Conservation (phyloP, 169 alveolate genomes). For the Eimeria tenella region DNA sequence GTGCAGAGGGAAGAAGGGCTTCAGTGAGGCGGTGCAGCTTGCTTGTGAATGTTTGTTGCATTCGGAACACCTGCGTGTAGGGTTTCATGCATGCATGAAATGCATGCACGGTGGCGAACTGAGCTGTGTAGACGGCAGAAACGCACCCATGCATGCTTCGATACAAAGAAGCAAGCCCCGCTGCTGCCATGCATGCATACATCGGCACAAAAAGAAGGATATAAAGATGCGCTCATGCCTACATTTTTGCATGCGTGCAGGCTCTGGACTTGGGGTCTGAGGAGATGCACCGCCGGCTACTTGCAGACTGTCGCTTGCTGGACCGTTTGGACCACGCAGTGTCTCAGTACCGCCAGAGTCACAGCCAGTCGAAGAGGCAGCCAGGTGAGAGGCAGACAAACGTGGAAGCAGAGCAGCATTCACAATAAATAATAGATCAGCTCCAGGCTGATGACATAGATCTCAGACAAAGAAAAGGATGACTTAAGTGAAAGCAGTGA, state of each 20-base stretch:
- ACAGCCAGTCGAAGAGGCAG: slow-evolving; percentile 1
- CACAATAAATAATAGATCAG: too few relatives aligned
- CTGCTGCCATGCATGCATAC: neutral
- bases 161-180: neutral
- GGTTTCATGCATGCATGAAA: neutral
- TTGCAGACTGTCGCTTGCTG: slow-evolving; percentile 63
- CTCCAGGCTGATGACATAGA: too few relatives aligned
- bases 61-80: neutral
- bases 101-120: neutral
- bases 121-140: neutral
- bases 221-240: neutral
- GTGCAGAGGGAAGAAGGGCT: too few relatives aligned
- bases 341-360: slow-evolving; percentile 6
- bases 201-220: neutral
- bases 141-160: neutral
- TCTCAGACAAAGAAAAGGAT: too few relatives aligned
- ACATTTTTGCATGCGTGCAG: slow-evolving; percentile 21
- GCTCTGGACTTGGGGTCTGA: slow-evolving; percentile 43
- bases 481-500: too few relatives aligned
- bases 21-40: too few relatives aligned
- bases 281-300: slow-evolving; percentile 30
- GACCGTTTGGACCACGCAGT: slow-evolving; percentile 70
- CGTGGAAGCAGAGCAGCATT: neutral
- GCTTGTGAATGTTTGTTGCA: neutral
- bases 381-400: neutral